Base-by-base conservation (phyloP, 2,329 filamentous ascomycete species). In the Ophiosphaerella korrae region DNA sequence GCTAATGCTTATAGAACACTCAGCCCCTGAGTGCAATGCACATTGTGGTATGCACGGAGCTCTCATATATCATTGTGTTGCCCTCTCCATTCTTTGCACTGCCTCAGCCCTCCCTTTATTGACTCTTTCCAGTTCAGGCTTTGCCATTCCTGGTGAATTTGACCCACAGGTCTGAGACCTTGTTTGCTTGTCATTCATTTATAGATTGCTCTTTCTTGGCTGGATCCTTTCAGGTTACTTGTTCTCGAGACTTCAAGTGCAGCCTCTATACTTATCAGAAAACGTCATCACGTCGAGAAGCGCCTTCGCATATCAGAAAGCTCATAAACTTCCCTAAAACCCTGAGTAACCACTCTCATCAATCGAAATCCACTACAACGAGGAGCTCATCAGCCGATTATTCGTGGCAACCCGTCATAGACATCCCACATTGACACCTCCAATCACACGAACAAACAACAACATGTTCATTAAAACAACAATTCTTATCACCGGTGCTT, bases 401-500 rank as follows among this genome's bases (percentile, higher is more conserved):
- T 21, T 21, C 18, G 18, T 21, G 18, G 18, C 18, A 21, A 21
- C 18, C 18, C 18, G 18, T 21, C 18, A 21, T 11, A 44, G 16
- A 38, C 33, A 5, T n/a, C 14, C 9, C 13, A 36, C 8, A 36
- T 36, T 5, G 26, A 42, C 31, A 14, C 33, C 18, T 50, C 16
- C 24, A 29, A 39, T 38, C 31, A 45, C 49, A 9, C 40, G 18
- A 48, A 21, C 40, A 55, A 41, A 53, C 5, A 29, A 18, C 42
- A 67, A 55, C 29, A 71, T 70, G 68, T 51, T 63, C 43, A 55
- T 61, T 52, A 63, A 66, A 40, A 48, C 50, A 31, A 55, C 57
- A 31, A 44, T 65, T 33, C 43, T 68, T 24, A 42, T 68, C 14
- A 55, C 61, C 18, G 46, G 62, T 44, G 59, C 66, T 31, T 52